These are phyloP conservation scores for Neoscytalidium dimidiatum DNA, from an alignment of 2,329 filamentous ascomycete genomes.

Conservation along the genomic window DNA sequence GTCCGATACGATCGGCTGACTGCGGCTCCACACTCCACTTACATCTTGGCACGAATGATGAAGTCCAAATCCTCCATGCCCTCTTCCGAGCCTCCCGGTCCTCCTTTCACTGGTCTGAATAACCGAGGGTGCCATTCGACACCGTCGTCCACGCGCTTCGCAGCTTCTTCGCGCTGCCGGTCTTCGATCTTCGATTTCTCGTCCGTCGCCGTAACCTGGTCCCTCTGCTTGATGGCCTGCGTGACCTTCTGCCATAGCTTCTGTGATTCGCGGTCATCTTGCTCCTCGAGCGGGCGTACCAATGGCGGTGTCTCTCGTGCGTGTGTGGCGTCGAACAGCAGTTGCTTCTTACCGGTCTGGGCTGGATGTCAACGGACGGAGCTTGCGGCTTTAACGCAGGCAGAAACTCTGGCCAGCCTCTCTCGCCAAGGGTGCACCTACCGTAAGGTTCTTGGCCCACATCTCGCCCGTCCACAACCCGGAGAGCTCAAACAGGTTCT, in stretches of 20 bases:
- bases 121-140: conserved; percentile 86
- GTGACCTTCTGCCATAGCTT: conserved; percentile 81
- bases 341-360: conserved; percentile 83
- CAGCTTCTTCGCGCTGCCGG: conserved; percentile 84
- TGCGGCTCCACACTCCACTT: conserved; percentile 34
- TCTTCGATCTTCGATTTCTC: conserved; percentile 98
- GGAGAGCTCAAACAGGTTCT: conserved; percentile 86
- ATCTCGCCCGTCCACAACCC: conserved; percentile 95
- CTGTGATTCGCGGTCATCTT: conserved; percentile 88
- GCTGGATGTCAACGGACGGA: conserved; percentile 2
- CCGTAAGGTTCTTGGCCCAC: conserved; percentile 80
- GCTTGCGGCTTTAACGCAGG: not conserved
- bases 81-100: conserved; percentile 70
- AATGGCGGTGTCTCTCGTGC: conserved; percentile 74
- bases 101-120: conserved; percentile 74
- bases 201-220: conserved; percentile 87
- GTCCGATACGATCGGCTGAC: not conserved
- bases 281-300: conserved; percentile 78
- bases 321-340: conserved; percentile 83
- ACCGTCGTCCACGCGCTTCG: conserved; percentile 73
- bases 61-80: conserved; percentile 90
- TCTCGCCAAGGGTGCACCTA: conserved; percentile 43
- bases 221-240: conserved; percentile 76
- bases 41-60: conserved; percentile 90
- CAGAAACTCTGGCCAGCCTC: not conserved